Evolutionary conservation across 768 basidiomycete species (phyloP).

Genomic region (Lactarius trivialis): DNA sequence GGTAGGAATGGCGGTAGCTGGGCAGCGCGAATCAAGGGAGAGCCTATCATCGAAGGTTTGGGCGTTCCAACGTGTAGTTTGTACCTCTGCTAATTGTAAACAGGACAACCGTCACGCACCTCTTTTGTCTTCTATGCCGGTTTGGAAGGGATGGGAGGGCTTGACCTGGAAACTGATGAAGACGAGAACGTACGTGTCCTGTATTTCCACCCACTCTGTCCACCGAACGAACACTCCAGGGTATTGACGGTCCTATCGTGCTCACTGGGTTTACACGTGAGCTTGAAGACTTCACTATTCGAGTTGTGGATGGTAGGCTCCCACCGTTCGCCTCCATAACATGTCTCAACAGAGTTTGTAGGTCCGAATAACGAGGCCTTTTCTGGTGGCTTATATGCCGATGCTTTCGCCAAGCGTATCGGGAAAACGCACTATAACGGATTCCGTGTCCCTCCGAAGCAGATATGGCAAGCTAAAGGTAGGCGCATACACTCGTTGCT

Average conservation of each 20-base stretch:
- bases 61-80: slow-evolving; percentile 20
- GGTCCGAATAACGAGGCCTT: slow-evolving; percentile 53
- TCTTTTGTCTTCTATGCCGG: slow-evolving; percentile 86
- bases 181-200: slow-evolving; percentile 56
- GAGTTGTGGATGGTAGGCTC: slow-evolving; percentile 65
- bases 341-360: slow-evolving; percentile 25
- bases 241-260: slow-evolving; percentile 60
- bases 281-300: slow-evolving; percentile 75
- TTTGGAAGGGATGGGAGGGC: slow-evolving; percentile 75
- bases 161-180: slow-evolving; percentile 75
- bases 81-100: not conserved
- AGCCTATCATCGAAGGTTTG: slow-evolving; percentile 62
- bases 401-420: slow-evolving; percentile 51
- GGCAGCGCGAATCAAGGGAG: slow-evolving; percentile 78
- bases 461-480: slow-evolving; percentile 87
- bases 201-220: slow-evolving; percentile 3
- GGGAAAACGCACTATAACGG: slow-evolving; percentile 72
- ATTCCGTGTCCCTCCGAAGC: slow-evolving; percentile 49
- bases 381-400: slow-evolving; percentile 48
- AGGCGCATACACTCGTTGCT: slow-evolving; percentile 8
- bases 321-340: not conserved
- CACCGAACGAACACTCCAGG: slow-evolving; percentile 39
- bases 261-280: slow-evolving; percentile 72
- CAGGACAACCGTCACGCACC: slow-evolving; percentile 47
- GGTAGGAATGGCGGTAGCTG: slow-evolving; percentile 82